phyloP scores from a whole-genome alignment of 2,329 filamentous ascomycete species.

The Hymenoscyphus scutula region DNA sequence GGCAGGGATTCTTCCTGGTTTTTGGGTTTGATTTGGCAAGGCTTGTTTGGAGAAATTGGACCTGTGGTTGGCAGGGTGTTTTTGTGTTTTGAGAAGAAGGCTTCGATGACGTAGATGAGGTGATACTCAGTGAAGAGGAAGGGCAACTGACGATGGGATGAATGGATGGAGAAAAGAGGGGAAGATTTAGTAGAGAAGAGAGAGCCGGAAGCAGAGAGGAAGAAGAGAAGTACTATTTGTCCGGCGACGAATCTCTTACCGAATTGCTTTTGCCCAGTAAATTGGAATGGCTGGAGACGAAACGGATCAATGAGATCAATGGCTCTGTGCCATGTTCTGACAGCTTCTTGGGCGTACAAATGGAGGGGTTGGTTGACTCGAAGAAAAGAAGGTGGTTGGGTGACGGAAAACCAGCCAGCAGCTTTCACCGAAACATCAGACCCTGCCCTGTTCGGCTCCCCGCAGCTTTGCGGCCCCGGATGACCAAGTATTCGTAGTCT shows the following conservation, averaged over 20 bases:
- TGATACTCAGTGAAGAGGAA: conserved; percentile 5
- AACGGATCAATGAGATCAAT: not conserved
- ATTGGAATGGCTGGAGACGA: conserved; percentile 3
- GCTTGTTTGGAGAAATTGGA: conserved; percentile 5
- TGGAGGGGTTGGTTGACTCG: conserved; percentile 9
- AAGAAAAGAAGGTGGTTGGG: conserved; percentile 10
- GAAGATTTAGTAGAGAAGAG: not conserved
- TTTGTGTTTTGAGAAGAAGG: conserved; percentile 2
- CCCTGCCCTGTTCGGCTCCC: not conserved
- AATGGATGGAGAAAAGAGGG: conserved; percentile 6
- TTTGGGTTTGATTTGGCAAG: not conserved
- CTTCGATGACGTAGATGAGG: conserved; percentile 25
- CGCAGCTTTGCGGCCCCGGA: not conserved
- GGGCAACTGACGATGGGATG: conserved; percentile 16
- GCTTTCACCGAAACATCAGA: not conserved
- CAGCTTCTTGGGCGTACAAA: not conserved
- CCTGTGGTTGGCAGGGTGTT: conserved; percentile 2
- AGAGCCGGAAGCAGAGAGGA: not conserved
- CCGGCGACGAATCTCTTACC: not conserved
- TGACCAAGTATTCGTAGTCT: not conserved
- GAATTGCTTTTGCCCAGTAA: not conserved
- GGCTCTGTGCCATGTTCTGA: not conserved
- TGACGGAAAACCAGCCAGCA: not conserved
- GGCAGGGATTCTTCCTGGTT: conserved; percentile 26
- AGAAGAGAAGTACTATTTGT: not conserved